A percentile compares a stretch with the other conserved stretches of the same genome.
These are phyloP conservation scores for Yamadazyma atlantica DNA, from an alignment of 1,139 yeast species.

Conservation along the genomic window DNA sequence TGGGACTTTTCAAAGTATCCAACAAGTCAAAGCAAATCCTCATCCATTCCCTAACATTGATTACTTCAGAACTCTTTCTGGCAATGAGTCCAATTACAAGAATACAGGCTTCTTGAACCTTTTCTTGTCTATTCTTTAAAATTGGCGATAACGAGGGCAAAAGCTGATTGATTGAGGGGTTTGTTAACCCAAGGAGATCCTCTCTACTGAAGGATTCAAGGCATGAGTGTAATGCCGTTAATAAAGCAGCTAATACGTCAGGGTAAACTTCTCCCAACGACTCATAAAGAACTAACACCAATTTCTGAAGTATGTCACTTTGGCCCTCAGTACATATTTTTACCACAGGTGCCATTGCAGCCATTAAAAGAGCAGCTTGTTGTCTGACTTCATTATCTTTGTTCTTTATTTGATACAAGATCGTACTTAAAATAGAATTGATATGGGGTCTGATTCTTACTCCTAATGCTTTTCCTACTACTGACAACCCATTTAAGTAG, in stretches of 20 bases:
- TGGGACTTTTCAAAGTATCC: slow-evolving; percentile 86
- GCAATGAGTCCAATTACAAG: slow-evolving; percentile 84
- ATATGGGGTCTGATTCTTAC: slow-evolving; percentile 70
- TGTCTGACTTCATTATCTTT: slow-evolving; percentile 74
- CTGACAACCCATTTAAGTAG: slow-evolving; percentile 64
- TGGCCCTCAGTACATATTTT: slow-evolving; percentile 59
- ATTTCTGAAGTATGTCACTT: slow-evolving; percentile 54
- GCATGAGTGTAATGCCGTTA: slow-evolving; percentile 63
- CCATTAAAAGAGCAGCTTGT: slow-evolving; percentile 81
- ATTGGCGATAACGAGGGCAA: slow-evolving; percentile 91
- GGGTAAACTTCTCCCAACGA: slow-evolving; percentile 95
- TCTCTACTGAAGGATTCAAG: slow-evolving; percentile 37
- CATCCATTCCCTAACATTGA: slow-evolving; percentile 97
- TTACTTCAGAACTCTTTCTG: slow-evolving; percentile 76
- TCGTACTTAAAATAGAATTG: slow-evolving; percentile 70
- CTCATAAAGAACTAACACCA: slow-evolving; percentile 81
- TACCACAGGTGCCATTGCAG: slow-evolving; percentile 66
- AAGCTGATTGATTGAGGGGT: slow-evolving; percentile 83
- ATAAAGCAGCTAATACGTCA: slow-evolving; percentile 84
- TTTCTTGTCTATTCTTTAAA: slow-evolving; percentile 83
- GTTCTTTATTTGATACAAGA: slow-evolving; percentile 73
- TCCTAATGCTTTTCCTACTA: slow-evolving; percentile 69
- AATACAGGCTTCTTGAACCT: slow-evolving; percentile 86
- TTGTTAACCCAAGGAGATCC: slow-evolving; percentile 56
- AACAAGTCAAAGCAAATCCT: slow-evolving; percentile 87